phyloP scores from a whole-genome alignment of 1,139 yeast genomes.

The Meyerozyma carpophila region DNA sequence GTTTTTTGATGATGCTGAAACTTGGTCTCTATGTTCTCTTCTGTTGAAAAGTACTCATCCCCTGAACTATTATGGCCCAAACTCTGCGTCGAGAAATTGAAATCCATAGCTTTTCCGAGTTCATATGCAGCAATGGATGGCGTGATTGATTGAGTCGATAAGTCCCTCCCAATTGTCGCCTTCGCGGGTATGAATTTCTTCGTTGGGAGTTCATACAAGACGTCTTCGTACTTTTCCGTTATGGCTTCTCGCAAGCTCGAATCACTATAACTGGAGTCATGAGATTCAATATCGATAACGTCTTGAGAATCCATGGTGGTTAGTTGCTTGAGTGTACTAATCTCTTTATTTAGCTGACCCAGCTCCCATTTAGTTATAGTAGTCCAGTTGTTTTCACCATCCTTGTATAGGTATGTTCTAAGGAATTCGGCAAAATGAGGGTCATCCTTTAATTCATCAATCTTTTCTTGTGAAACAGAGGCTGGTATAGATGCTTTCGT shows the following conservation, averaged over 20 bases:
- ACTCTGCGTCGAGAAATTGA: slow-evolving; percentile 3
- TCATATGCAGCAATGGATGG: slow-evolving; percentile 2
- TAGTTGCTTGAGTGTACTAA: slow-evolving; percentile 16
- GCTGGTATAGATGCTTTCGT: background rate
- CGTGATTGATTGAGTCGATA: background rate
- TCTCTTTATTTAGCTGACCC: slow-evolving; percentile 13
- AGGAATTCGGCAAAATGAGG: background rate
- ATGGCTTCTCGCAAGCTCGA: background rate
- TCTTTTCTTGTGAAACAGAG: background rate
- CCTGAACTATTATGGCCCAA: slow-evolving; percentile 15
- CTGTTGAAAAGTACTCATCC: slow-evolving; percentile 31
- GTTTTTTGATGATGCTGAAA: background rate
- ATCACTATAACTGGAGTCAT: background rate
- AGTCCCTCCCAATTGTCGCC: background rate
- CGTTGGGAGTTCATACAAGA: background rate
- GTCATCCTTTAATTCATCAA: background rate
- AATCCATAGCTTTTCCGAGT: slow-evolving; percentile 5
- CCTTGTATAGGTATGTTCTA: background rate
- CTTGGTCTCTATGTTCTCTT: slow-evolving; percentile 15
- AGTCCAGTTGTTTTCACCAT: slow-evolving; percentile 3
- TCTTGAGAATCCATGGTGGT: slow-evolving; percentile 12
- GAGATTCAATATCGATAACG: slow-evolving; percentile 6
- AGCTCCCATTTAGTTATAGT: background rate
- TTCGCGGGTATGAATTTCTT: background rate
- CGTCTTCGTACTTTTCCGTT: background rate